These are phyloP conservation scores for Trichoderma sp. DNA, from an alignment of 2,329 filamentous ascomycete genomes.

Conservation along the genomic window DNA sequence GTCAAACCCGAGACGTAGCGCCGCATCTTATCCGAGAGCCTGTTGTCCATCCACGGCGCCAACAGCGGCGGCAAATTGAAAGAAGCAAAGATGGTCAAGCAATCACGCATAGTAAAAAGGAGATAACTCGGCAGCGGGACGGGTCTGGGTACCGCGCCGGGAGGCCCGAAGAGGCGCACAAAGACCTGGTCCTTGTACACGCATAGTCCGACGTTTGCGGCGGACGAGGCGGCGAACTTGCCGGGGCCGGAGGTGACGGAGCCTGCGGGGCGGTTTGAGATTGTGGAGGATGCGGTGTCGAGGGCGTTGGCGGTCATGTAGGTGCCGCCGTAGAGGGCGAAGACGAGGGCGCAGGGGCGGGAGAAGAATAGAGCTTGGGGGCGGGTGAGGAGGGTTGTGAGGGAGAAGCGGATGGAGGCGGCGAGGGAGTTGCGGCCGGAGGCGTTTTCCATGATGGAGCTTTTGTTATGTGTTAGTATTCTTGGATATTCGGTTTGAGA, in stretches of 20 bases:
- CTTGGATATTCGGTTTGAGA: neutral
- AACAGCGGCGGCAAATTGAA: constrained; percentile 87
- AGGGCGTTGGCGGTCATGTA: constrained; percentile 87
- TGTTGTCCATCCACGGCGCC: constrained; percentile 65
- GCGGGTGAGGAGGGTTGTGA: constrained; percentile 56
- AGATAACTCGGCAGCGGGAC: constrained; percentile 72
- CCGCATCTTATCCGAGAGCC: constrained; percentile 52
- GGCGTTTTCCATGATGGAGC: constrained; percentile 81
- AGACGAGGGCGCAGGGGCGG: constrained; percentile 68
- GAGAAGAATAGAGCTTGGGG: constrained; percentile 65
- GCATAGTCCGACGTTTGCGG: constrained; percentile 82
- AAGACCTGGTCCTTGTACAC: constrained; percentile 90
- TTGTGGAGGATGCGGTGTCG: constrained; percentile 74
- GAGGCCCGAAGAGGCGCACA: constrained; percentile 76
- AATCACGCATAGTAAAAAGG: constrained; percentile 81
- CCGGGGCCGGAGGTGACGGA: constrained; percentile 70
- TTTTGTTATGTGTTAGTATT: constrained; percentile 32
- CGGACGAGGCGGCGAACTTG: constrained; percentile 79
- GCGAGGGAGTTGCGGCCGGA: constrained; percentile 64
- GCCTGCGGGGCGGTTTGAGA: constrained; percentile 56
- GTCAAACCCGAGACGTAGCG: constrained; percentile 53
- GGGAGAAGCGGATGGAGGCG: constrained; percentile 60
- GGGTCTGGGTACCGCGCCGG: constrained; percentile 48
- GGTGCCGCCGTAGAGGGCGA: constrained; percentile 80
- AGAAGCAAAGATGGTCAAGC: constrained; percentile 84